Conservation (phyloP, 2,329 filamentous ascomycete species). For the Aspergillus sp. region DNA sequence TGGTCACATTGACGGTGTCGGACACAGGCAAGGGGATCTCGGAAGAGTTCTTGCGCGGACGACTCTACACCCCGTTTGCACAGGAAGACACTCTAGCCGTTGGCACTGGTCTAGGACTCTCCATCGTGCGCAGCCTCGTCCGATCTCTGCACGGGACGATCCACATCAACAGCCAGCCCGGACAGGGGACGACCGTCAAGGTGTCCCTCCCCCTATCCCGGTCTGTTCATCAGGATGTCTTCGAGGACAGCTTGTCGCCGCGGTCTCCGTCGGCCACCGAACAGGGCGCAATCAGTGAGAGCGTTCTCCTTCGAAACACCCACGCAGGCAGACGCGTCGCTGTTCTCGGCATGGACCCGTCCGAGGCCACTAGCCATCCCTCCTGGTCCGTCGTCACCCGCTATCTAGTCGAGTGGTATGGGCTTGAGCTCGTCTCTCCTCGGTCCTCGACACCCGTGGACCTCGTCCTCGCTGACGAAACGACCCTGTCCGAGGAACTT, state of each 20-base stretch:
- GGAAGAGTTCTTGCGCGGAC: conserved; percentile 59
- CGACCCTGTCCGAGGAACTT: conserved; percentile 17
- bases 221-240: conserved; percentile 21
- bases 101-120: conserved; percentile 57
- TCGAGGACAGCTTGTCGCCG: conserved; percentile 15
- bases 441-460: conserved; percentile 27
- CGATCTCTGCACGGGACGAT: conserved; percentile 60
- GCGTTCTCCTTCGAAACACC: conserved; percentile 24
- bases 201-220: conserved; percentile 47
- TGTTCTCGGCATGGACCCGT: conserved; percentile 28
- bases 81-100: conserved; percentile 62
- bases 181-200: conserved; percentile 56
- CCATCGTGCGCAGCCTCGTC: conserved; percentile 62
- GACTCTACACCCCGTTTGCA: conserved; percentile 56
- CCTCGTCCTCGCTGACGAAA: conserved; percentile 35
- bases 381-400: conserved; percentile 27
- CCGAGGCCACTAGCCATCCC: conserved; percentile 14
- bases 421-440: conserved; percentile 33
- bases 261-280: conserved; percentile 10
- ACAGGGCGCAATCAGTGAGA: conserved; percentile 22
- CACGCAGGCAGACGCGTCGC: conserved; percentile 26
- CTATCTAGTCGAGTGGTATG: conserved; percentile 39
- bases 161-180: conserved; percentile 53
- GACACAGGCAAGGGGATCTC: conserved; percentile 68
- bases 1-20: conserved; percentile 48